phyloP scores from a whole-genome alignment of 805 yeast genomes.

The Alloascoidea africana region DNA sequence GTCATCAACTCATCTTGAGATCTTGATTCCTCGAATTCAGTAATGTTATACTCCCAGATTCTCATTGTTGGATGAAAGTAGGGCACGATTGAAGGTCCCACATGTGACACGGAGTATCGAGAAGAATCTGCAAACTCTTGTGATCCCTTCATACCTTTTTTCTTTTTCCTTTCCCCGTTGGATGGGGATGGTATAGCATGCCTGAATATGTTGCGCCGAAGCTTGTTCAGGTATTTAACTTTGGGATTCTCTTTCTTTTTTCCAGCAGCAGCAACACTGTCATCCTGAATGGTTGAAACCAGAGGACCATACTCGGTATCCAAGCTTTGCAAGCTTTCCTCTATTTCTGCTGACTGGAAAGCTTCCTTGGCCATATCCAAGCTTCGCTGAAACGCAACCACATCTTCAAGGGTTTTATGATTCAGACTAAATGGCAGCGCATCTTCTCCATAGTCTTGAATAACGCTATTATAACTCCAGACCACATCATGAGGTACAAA shows the following conservation, averaged over 20 bases:
- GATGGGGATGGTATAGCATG: background rate
- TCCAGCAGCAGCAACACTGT: background rate
- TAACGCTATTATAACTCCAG: slow-evolving; percentile 35
- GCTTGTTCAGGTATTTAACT: background rate
- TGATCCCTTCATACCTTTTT: too few relatives aligned
- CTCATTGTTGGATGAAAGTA: slow-evolving; percentile 71
- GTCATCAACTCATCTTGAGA: slow-evolving; percentile 13
- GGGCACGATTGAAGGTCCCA: slow-evolving; percentile 61
- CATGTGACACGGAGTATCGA: slow-evolving; percentile 51
- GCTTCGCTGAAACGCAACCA: slow-evolving; percentile 11
- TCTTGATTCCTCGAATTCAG: slow-evolving; percentile 21
- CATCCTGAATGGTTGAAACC: too few relatives aligned
- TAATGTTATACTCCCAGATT: slow-evolving; percentile 69
- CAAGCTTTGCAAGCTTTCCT: background rate
- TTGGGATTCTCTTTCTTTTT: background rate
- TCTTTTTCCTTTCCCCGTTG: background rate
- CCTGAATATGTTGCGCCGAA: background rate
- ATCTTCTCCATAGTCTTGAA: slow-evolving; percentile 13
- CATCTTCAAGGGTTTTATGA: slow-evolving; percentile 10
- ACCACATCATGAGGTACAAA: slow-evolving; percentile 60
- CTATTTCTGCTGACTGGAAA: background rate
- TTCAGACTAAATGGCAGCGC: slow-evolving; percentile 7
- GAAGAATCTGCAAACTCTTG: slow-evolving; percentile 1
- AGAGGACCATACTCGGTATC: slow-evolving; percentile 1
- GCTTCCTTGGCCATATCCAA: background rate